These are phyloP conservation scores for Lactifluus subvellereus DNA, from an alignment of 768 basidiomycete genomes.

Conservation along the genomic window DNA sequence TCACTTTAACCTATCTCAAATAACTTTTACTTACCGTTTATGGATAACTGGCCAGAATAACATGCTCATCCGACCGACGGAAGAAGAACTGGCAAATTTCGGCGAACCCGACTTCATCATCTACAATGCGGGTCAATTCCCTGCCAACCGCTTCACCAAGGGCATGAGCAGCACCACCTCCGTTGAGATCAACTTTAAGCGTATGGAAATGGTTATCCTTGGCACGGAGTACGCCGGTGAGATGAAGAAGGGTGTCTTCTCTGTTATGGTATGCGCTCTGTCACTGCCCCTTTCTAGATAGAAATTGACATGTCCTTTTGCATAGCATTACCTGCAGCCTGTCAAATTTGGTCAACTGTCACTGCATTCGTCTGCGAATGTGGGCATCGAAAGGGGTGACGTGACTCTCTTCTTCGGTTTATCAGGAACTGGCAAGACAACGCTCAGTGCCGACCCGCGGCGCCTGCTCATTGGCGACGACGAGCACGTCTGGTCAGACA, in stretches of 20 bases:
- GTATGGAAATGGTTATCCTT: conserved; percentile 99
- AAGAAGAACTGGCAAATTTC: conserved; percentile 88
- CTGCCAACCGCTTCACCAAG: conserved; percentile 98
- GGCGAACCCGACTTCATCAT: conserved; percentile 99
- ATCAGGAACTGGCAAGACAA: conserved; percentile 97
- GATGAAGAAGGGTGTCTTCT: conserved; percentile 99
- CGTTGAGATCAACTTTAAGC: conserved; percentile 99
- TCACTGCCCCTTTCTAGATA: not conserved
- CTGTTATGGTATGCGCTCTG: conserved; percentile 69
- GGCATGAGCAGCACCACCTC: conserved; percentile 99
- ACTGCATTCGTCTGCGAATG: conserved; percentile 96
- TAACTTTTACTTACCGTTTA: conserved; percentile 4
- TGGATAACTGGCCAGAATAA: conserved; percentile 59
- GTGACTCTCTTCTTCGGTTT: conserved; percentile 99
- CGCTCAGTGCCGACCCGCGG: conserved; percentile 91
- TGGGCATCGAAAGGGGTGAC: conserved; percentile 81
- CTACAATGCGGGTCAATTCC: conserved; percentile 99
- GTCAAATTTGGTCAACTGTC: conserved; percentile 98
- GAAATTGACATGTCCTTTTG: conserved; percentile 20
- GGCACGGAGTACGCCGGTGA: conserved; percentile 97
- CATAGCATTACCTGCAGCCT: conserved; percentile 92
- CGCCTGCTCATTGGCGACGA: conserved; percentile 97
- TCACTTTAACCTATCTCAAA: conserved; percentile 22
- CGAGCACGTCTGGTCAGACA: conserved; percentile 99
- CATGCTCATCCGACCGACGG: conserved; percentile 98